These are phyloP conservation scores for Limonium bicolor DNA, from an alignment of 148 eudicot species.

Conservation along the genomic window DNA sequence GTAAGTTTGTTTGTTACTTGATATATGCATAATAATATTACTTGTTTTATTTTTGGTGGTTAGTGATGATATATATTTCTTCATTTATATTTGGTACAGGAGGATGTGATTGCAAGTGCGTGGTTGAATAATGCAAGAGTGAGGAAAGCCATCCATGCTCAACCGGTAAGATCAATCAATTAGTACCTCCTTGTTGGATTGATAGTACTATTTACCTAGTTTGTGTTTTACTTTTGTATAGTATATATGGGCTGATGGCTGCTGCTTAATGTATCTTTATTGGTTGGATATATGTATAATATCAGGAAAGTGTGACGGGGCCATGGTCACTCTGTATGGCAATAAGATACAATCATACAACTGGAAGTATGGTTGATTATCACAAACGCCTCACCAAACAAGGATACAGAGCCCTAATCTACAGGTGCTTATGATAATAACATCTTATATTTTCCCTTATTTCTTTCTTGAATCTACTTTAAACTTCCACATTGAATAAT, in stretches of 20 bases:
- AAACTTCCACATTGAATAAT: no score
- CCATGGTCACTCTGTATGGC: conserved; percentile 28
- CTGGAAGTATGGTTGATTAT: conserved; percentile 32
- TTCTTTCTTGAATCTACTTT: no score
- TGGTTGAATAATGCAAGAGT: conserved; percentile 31
- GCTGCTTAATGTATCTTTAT: no score
- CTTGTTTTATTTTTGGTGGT: no score
- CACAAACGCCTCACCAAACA: conserved; percentile 29
- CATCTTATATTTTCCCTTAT: no score
- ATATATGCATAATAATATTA: no score
- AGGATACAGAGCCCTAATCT: conserved; percentile 29
- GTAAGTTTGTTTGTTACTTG: conserved; percentile 18
- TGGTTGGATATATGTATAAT: no score
- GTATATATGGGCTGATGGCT: no score
- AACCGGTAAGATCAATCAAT: conserved; percentile 13
- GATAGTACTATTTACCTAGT: no score
- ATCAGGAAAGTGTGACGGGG: conserved; percentile 20
- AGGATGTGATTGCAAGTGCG: conserved; percentile 11
- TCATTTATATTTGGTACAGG: conserved; percentile 4
- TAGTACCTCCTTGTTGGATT: background rate
- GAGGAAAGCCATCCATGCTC: conserved; percentile 29
- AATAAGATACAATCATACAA: conserved; percentile 14
- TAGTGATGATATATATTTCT: no score
- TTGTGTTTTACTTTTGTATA: no score
- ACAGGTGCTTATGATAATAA: no score